phyloP scores from a whole-genome alignment of 768 basidiomycete species.

The Chalciporus piperatus region DNA sequence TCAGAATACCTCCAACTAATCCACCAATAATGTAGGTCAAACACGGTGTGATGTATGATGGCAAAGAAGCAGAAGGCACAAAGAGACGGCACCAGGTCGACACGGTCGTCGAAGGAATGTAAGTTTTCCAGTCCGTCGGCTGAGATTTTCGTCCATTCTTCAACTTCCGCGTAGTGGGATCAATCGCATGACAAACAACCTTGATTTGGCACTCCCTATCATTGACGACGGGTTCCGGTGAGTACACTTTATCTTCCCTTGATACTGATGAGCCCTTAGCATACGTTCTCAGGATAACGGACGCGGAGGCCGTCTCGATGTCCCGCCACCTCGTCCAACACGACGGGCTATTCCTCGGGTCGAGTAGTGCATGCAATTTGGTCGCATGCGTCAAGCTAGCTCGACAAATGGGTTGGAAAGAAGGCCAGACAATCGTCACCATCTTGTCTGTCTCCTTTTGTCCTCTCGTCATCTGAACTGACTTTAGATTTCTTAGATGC shows the following conservation, averaged over 20 bases:
- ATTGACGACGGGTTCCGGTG: constrained; percentile 90
- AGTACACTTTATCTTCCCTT: constrained; percentile 4
- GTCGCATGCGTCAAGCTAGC: constrained; percentile 86
- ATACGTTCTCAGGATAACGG: constrained; percentile 65
- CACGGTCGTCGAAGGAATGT: constrained; percentile 94
- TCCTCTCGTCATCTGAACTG: background rate
- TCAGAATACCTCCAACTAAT: background rate
- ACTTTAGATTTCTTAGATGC: constrained; percentile 47
- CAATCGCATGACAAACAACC: constrained; percentile 89
- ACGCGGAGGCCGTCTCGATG: constrained; percentile 95
- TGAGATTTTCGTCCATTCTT: background rate
- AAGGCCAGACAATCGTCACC: constrained; percentile 76
- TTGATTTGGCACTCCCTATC: constrained; percentile 78
- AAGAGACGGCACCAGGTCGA: constrained; percentile 93
- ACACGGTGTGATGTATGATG: constrained; percentile 92
- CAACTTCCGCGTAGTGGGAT: constrained; percentile 60
- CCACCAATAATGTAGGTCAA: constrained; percentile 55
- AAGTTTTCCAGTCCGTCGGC: constrained; percentile 20
- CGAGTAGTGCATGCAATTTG: constrained; percentile 94
- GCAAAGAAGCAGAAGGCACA: constrained; percentile 90
- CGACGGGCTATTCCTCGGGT: constrained; percentile 94
- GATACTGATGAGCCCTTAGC: background rate
- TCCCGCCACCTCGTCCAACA: constrained; percentile 86
- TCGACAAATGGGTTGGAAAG: constrained; percentile 64
- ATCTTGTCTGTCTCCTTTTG: constrained; percentile 55